Evolutionary conservation across 176 grass and related monocot species (phyloP), one percentile per base, ranked within the genome.

Genomic region (Poa annua): DNA sequence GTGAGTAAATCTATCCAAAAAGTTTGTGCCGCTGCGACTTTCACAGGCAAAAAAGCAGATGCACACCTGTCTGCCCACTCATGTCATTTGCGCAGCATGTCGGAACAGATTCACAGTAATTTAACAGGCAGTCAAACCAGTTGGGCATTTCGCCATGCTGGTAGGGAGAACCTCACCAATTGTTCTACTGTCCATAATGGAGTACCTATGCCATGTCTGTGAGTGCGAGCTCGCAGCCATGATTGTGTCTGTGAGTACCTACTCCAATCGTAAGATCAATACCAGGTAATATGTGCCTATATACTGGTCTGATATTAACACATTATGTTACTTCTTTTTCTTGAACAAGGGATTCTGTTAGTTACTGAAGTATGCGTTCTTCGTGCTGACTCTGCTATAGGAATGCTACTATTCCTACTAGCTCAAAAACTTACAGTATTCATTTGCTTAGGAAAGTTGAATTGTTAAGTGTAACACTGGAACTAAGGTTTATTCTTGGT

Each of bases 61-160:
- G 51, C 52, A 59, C 82, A 88, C 59, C 52, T 79, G 66, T 88
- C 41, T 88, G 36, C 86, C 63, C 80, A 83, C 75, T 44, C 59
- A 86, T 76, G 54, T 65, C 81, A 88, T 85, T 39, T 71, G 36
- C 42, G 77, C 77, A 60, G 55, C 64, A 78, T 77, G 81, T 88
- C 12, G 16, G 71, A 60, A 69, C 73, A 81, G 85, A 64, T 77
- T 32, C 55, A 41, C 47, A 70, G 60, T 80, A 88, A 86, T 82
- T 82, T 88, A 74, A 53, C 81, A 75, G 69, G 79, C 74, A 64
- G 90, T 86, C 86, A 86, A 88, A 86, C 48, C 74, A 80, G 61
- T 53, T 67, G 33, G 59, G 52, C 22, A 83, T 86, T 79, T 66
- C 26, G 6, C 75, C 52, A 80, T 74, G 79, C 75, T 67, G 83